Evolutionary conservation across 2,329 filamentous ascomycete species (phyloP).

Genomic region (Monosporascus sp.): DNA sequence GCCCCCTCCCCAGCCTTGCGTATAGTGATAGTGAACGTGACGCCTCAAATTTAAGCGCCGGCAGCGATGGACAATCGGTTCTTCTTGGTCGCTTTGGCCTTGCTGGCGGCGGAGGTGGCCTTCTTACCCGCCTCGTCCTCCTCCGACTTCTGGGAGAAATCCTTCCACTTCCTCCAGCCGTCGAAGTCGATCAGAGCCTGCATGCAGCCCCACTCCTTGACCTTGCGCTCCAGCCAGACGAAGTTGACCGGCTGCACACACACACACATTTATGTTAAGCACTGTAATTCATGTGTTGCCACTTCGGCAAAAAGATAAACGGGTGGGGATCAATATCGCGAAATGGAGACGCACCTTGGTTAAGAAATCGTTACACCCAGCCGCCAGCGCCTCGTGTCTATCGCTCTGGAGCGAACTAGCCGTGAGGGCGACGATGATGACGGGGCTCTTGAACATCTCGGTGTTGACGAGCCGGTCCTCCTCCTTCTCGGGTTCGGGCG

Average conservation of each 20-base stretch:
- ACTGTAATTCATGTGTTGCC: not conserved
- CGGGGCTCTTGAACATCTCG: slow-evolving; percentile 84
- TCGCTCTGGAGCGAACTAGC: slow-evolving; percentile 93
- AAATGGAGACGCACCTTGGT: slow-evolving; percentile 66
- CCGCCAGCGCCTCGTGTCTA: slow-evolving; percentile 87
- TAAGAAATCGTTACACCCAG: slow-evolving; percentile 96
- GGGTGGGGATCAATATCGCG: not conserved
- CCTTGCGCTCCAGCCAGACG: slow-evolving; percentile 93
- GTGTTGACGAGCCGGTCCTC: slow-evolving; percentile 65
- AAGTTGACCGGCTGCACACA: slow-evolving; percentile 80
- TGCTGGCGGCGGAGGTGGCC: slow-evolving; percentile 24
- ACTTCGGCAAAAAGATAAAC: not conserved
- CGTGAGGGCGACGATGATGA: slow-evolving; percentile 95
- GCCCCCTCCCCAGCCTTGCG: no score
- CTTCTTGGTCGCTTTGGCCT: slow-evolving; percentile 38
- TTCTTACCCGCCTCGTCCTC: slow-evolving; percentile 39
- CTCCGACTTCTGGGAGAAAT: slow-evolving; percentile 54
- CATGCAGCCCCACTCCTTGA: slow-evolving; percentile 99
- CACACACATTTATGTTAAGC: slow-evolving; percentile 18
- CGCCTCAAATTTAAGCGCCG: slow-evolving; percentile 11
- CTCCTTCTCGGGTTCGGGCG: slow-evolving; percentile 40
- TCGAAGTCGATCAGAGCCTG: slow-evolving; percentile 98
- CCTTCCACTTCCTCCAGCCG: slow-evolving; percentile 96
- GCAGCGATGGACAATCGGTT: slow-evolving; percentile 34
- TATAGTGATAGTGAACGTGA: no score